Conservation (phyloP, 2,329 filamentous ascomycete species). For the Diaporthe vexans region DNA sequence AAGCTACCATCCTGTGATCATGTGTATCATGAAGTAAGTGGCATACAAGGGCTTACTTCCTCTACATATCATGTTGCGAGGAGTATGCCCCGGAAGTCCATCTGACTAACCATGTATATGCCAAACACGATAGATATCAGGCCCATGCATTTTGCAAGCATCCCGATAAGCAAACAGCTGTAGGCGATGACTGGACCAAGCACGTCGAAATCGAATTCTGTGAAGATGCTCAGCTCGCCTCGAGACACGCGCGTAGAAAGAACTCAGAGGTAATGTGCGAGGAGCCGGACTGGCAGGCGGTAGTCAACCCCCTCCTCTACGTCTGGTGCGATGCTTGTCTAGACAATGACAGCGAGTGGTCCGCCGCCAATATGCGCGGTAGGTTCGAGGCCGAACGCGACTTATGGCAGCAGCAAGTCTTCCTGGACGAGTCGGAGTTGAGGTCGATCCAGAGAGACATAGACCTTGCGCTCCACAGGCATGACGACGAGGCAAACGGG, state of each 20-base stretch:
- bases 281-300: background rate
- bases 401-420: background rate
- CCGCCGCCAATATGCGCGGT: background rate
- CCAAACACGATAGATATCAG: background rate
- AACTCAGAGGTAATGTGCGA: background rate
- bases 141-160: conserved; percentile 1
- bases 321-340: background rate
- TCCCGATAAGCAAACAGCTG: background rate
- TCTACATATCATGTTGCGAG: background rate
- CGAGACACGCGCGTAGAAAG: background rate
- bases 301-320: fast-evolving
- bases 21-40: background rate
- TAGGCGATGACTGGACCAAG: background rate
- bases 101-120: background rate
- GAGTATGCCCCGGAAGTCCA: too few relatives aligned
- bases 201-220: background rate
- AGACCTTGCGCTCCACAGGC: background rate
- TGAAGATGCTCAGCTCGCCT: too few relatives aligned
- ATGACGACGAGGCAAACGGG: background rate
- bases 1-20: background rate
- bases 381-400: background rate
- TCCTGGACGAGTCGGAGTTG: background rate
- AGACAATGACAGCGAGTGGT: background rate
- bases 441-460: background rate
- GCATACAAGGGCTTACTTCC: background rate